Conservation (phyloP, 2,329 filamentous ascomycete species). For the Macrophomina tecta region DNA sequence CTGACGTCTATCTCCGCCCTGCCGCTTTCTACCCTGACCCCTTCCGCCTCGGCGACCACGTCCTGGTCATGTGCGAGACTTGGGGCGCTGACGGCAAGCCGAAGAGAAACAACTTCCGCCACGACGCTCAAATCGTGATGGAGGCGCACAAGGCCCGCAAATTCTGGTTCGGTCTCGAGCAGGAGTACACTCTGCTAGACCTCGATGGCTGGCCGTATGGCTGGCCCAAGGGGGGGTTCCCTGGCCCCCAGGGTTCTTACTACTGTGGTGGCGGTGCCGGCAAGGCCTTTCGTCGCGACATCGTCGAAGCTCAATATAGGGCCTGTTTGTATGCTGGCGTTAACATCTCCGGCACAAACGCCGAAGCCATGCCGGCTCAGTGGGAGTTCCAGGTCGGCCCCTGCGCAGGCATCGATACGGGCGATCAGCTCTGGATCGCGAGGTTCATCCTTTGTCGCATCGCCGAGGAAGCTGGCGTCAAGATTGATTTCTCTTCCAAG, state of each 20-base stretch:
- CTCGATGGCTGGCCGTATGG: constrained; percentile 87
- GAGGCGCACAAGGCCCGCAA: constrained; percentile 79
- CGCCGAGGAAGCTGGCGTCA: constrained; percentile 94
- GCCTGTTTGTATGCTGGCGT: constrained; percentile 86
- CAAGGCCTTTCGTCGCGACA: constrained; percentile 97
- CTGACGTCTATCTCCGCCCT: constrained; percentile 94
- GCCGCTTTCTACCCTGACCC: constrained; percentile 89
- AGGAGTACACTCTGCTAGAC: constrained; percentile 96
- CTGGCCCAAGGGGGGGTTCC: constrained; percentile 87
- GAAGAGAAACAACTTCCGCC: constrained; percentile 98
- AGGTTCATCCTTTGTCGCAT: constrained; percentile 89
- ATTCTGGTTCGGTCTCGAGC: constrained; percentile 98
- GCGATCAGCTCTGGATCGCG: constrained; percentile 94
- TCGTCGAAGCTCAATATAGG: constrained; percentile 94
- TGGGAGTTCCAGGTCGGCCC: constrained; percentile 99
- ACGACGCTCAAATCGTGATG: constrained; percentile 90
- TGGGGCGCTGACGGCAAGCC: constrained; percentile 93
- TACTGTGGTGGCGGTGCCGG: constrained; percentile 98
- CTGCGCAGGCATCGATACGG: constrained; percentile 85
- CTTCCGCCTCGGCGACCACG: constrained; percentile 87
- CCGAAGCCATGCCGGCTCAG: constrained; percentile 96
- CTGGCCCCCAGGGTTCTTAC: constrained; percentile 91
- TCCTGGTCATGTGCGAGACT: constrained; percentile 92
- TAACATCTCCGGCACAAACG: constrained; percentile 97
- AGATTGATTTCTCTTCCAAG: constrained; percentile 95